Evolutionary conservation across 345 rosid species (phyloP).

Genomic region (Cardamine chenopodiifolia): DNA sequence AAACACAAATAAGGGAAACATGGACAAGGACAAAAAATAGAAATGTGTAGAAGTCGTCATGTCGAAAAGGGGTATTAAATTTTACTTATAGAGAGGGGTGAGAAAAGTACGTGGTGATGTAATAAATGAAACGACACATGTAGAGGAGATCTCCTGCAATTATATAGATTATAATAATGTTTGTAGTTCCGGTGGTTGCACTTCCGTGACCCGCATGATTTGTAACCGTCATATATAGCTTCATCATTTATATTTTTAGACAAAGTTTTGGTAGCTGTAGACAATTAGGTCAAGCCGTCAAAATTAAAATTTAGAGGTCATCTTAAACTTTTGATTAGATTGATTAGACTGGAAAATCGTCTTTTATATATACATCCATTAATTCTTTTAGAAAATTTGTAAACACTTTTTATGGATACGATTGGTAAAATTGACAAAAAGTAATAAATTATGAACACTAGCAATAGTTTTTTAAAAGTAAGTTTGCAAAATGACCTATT

Average conservation of each 20-base stretch:
- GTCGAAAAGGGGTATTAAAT: slow-evolving; percentile 17
- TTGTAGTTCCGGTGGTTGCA: slow-evolving; percentile 28
- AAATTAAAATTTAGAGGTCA: not conserved
- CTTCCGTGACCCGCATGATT: slow-evolving; percentile 31
- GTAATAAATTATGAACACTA: not conserved
- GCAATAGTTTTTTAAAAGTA: too few relatives aligned
- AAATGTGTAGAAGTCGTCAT: slow-evolving; percentile 20
- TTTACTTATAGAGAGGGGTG: slow-evolving; percentile 1
- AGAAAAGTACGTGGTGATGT: slow-evolving; percentile 29
- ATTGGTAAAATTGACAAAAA: not conserved
- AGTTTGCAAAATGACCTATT: not conserved
- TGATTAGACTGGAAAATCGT: not conserved
- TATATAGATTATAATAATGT: slow-evolving; percentile 8
- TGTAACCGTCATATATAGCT: slow-evolving; percentile 14
- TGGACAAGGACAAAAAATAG: not conserved
- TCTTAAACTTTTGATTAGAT: not conserved
- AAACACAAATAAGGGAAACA: slow-evolving; percentile 3
- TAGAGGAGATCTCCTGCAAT: slow-evolving; percentile 23
- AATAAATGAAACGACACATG: slow-evolving; percentile 32
- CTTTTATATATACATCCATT: not conserved
- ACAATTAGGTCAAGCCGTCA: slow-evolving; percentile 8
- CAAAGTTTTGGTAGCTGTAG: slow-evolving; percentile 12
- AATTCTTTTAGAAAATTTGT: not conserved
- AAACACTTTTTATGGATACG: not conserved
- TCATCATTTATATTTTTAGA: not conserved